These are phyloP conservation scores for Auricularia sp. DNA, from an alignment of 768 basidiomycete genomes.

Conservation along the genomic window DNA sequence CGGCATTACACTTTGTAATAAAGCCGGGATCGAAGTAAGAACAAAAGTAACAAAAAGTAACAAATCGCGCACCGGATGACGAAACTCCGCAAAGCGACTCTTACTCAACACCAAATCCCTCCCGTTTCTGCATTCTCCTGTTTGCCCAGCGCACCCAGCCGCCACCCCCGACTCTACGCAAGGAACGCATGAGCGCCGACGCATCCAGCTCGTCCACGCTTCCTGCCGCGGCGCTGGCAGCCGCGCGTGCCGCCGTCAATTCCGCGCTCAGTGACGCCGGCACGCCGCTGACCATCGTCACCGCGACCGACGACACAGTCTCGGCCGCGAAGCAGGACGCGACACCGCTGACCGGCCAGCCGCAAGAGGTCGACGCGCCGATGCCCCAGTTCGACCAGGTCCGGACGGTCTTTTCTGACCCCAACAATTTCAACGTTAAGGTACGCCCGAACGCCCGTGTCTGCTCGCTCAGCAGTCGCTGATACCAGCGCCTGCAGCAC, in stretches of 20 bases:
- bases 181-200: slow-evolving; percentile 16
- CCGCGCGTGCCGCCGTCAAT: slow-evolving; percentile 68
- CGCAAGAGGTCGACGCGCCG: slow-evolving; percentile 59
- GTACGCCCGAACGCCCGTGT: slow-evolving; percentile 43
- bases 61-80: neutral
- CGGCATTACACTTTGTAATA: neutral
- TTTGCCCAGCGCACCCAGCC: neutral
- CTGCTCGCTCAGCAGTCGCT: neutral
- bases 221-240: slow-evolving; percentile 58
- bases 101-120: neutral
- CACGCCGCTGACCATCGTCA: slow-evolving; percentile 2
- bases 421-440: slow-evolving; percentile 93
- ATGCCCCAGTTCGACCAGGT: slow-evolving; percentile 79
- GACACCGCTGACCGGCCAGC: slow-evolving; percentile 45
- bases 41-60: neutral
- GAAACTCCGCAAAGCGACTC: neutral
- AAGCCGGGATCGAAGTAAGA: neutral
- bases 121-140: slow-evolving; percentile 1
- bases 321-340: slow-evolving; percentile 1
- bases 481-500: slow-evolving; percentile 43
- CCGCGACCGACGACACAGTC: neutral
- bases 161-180: neutral
- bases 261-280: slow-evolving; percentile 39
- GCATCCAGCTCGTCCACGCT: slow-evolving; percentile 41
- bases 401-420: slow-evolving; percentile 88